These are phyloP conservation scores for Amanita molliuscula DNA, from an alignment of 768 basidiomycete species.

Conservation along the genomic window DNA sequence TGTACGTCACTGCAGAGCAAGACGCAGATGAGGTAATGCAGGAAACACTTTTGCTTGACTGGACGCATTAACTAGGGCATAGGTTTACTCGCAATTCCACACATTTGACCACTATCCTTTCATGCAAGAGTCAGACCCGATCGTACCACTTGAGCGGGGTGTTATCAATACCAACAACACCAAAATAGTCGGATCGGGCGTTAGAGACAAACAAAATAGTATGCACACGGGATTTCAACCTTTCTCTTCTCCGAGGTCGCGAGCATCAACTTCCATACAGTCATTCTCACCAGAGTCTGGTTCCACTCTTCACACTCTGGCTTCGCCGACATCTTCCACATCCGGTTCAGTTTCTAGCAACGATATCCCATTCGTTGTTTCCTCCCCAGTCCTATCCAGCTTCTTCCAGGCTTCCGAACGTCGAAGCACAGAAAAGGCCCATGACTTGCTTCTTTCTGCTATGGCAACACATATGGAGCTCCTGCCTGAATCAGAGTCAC, in stretches of 20 bases:
- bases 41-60: not conserved
- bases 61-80: not conserved
- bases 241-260: not conserved
- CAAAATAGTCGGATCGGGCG: not conserved
- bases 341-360: not conserved
- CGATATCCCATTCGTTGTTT: not conserved
- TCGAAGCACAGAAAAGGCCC: not conserved
- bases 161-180: not conserved
- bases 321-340: not conserved
- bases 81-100: not conserved
- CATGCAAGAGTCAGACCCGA: not conserved
- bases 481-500: not conserved
- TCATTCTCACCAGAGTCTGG: not conserved
- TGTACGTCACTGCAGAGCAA: not conserved
- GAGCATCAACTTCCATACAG: not conserved
- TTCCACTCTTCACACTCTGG: not conserved
- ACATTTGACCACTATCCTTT: not conserved
- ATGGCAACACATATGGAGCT: not conserved
- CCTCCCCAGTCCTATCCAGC: slow-evolving; percentile 1
- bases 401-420: slow-evolving; percentile 2
- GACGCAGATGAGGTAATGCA: not conserved
- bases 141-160: slow-evolving; percentile 1
- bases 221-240: not conserved
- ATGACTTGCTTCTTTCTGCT: not conserved
- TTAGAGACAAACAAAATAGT: not conserved